Percentiles rank a stretch among this genome's conserved stretches.
Evolutionary conservation across 2,329 filamentous ascomycete species (phyloP).

Genomic region (Fusarium sp.): DNA sequence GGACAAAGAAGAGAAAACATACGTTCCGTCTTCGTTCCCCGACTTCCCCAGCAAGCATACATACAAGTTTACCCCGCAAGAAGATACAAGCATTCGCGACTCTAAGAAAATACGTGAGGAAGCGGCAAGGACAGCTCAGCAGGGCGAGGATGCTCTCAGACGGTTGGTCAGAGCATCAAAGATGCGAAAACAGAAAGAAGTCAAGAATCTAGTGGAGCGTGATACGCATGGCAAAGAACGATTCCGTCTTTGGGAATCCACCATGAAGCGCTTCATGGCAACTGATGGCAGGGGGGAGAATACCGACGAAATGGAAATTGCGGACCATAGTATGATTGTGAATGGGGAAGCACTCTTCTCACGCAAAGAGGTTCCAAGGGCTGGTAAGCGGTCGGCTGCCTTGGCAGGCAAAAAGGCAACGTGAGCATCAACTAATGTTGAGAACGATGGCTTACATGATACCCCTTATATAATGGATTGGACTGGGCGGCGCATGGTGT

Average conservation of each 20-base stretch:
- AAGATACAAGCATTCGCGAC: slow-evolving; percentile 61
- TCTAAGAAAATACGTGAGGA: slow-evolving; percentile 71
- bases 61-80: slow-evolving; percentile 69
- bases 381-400: slow-evolving; percentile 56
- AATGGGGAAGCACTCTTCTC: slow-evolving; percentile 67
- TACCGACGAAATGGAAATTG: slow-evolving; percentile 63
- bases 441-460: slow-evolving; percentile 25
- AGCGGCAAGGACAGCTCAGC: slow-evolving; percentile 69
- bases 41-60: slow-evolving; percentile 74
- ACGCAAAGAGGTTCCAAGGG: slow-evolving; percentile 65
- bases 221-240: slow-evolving; percentile 66
- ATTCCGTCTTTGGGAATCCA: slow-evolving; percentile 70
- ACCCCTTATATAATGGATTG: slow-evolving; percentile 27
- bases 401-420: slow-evolving; percentile 43
- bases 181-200: slow-evolving; percentile 73
- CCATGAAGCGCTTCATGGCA: slow-evolving; percentile 68
- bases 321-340: slow-evolving; percentile 74
- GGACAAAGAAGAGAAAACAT: slow-evolving; percentile 67
- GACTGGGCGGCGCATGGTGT: slow-evolving; percentile 31
- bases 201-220: slow-evolving; percentile 67
- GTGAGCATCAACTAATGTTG: slow-evolving; percentile 17
- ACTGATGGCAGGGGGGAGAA: slow-evolving; percentile 49
- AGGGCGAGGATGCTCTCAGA: slow-evolving; percentile 72
- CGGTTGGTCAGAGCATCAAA: slow-evolving; percentile 72
- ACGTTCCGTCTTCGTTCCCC: slow-evolving; percentile 71